phyloP scores from a whole-genome alignment of 2,329 filamentous ascomycete genomes.

The Dendrostoma leiphaemia region DNA sequence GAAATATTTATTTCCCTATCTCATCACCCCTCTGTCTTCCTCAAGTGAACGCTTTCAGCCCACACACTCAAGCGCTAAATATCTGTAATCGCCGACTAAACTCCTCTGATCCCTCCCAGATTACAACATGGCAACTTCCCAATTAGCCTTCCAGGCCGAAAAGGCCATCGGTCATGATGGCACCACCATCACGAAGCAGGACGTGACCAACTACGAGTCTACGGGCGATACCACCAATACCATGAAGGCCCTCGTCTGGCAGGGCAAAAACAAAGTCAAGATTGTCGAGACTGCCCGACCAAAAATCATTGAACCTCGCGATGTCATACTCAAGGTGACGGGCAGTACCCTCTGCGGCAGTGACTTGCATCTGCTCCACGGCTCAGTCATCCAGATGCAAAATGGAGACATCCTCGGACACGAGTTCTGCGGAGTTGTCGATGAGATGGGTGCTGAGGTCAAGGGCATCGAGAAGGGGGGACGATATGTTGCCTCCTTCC shows the following conservation, averaged over 20 bases:
- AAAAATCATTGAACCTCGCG: slow-evolving; percentile 67
- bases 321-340: slow-evolving; percentile 79
- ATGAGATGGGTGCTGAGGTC: slow-evolving; percentile 53
- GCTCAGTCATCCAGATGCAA: slow-evolving; percentile 55
- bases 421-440: slow-evolving; percentile 57
- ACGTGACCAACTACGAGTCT: slow-evolving; percentile 60
- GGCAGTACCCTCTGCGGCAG: slow-evolving; percentile 59
- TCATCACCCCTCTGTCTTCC: too few species aligned
- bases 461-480: slow-evolving; percentile 56
- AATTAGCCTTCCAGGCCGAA: slow-evolving; percentile 67
- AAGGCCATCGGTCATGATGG: slow-evolving; percentile 65
- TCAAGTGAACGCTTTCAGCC: too few species aligned
- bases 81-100: too few species aligned
- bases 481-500: slow-evolving; percentile 81
- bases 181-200: slow-evolving; percentile 64
- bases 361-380: slow-evolving; percentile 57
- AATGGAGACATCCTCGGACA: slow-evolving; percentile 68
- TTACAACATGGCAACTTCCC: slow-evolving; percentile 53
- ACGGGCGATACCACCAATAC: slow-evolving; percentile 51
- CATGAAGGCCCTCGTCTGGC: slow-evolving; percentile 82
- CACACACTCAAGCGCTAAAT: too few species aligned
- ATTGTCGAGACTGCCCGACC: slow-evolving; percentile 70
- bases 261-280: slow-evolving; percentile 75
- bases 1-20: too few species aligned
- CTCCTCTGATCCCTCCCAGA: too few species aligned